Conservation (phyloP, 2,329 filamentous ascomycete species). For the Berkeleyomyces rouxiae region DNA sequence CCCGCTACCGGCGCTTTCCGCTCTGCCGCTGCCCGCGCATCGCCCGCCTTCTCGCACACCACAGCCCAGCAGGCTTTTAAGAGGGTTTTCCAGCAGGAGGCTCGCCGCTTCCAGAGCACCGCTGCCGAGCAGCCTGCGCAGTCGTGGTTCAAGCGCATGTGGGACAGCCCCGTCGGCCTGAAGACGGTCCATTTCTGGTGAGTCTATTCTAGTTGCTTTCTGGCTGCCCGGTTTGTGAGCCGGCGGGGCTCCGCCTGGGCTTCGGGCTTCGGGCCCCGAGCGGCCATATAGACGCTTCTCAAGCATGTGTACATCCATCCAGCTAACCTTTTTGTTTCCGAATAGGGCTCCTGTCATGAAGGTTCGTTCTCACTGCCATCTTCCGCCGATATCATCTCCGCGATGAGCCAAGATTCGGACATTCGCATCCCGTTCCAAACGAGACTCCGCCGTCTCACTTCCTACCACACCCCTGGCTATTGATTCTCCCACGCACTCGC, state of each 20-base stretch:
- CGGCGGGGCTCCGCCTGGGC: too few relatives aligned
- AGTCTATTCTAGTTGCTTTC: conserved; percentile 16
- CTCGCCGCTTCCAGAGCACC: conserved; percentile 50
- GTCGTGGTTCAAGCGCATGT: conserved; percentile 60
- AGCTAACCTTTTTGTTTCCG: not conserved
- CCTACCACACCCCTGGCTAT: not conserved
- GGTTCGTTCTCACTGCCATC: conserved; percentile 19
- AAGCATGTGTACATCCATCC: not conserved
- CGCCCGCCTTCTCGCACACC: conserved; percentile 29
- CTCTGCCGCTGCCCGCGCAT: conserved; percentile 32
- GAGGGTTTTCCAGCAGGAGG: conserved; percentile 18
- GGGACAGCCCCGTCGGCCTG: conserved; percentile 63
- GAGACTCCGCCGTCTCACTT: not conserved
- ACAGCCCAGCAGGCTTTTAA: conserved; percentile 40
- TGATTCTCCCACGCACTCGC: not conserved
- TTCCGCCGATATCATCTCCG: not conserved
- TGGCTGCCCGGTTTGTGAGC: too few relatives aligned
- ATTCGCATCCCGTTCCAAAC: too few relatives aligned
- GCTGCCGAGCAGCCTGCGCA: conserved; percentile 29
- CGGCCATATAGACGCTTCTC: too few relatives aligned
- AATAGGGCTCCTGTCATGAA: conserved; percentile 85
- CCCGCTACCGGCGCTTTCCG: conserved; percentile 24
- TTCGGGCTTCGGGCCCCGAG: too few relatives aligned
- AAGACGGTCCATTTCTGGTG: conserved; percentile 99
- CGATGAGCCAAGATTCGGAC: not conserved